A percentile compares a stretch with the other conserved stretches of the same genome.
Conservation (phyloP, 2,329 filamentous ascomycete genomes). For the Xylaria sp. region DNA sequence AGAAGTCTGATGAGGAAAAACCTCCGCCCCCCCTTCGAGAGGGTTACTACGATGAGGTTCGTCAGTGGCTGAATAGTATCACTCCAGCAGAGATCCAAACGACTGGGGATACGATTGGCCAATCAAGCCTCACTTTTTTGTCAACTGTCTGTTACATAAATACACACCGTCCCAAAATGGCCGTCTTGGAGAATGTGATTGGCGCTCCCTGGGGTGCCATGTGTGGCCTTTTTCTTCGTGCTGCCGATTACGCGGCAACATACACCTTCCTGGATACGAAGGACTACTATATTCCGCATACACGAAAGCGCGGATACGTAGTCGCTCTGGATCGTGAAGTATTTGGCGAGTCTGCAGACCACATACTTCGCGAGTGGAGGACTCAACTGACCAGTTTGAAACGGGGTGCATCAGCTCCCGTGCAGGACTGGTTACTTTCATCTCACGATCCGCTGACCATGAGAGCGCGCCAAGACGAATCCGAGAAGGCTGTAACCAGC, state of each 20-base stretch:
- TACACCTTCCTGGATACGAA: conserved; percentile 71
- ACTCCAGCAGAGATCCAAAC: conserved; percentile 58
- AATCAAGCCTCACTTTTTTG: conserved; percentile 73
- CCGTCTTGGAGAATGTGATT: conserved; percentile 78
- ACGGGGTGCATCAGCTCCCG: conserved; percentile 68
- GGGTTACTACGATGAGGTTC: conserved; percentile 32
- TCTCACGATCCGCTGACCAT: conserved; percentile 65
- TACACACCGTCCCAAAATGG: conserved; percentile 66
- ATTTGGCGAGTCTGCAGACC: conserved; percentile 41
- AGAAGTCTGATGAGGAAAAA: not conserved
- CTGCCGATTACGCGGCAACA: conserved; percentile 65
- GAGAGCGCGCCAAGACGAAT: conserved; percentile 60
- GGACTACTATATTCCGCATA: conserved; percentile 78
- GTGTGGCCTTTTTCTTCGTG: conserved; percentile 51
- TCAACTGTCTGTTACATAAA: conserved; percentile 68
- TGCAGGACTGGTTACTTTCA: conserved; percentile 69
- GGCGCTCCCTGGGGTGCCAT: conserved; percentile 68
- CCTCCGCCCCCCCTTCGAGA: conserved; percentile 9
- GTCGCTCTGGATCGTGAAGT: conserved; percentile 61
- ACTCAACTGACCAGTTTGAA: conserved; percentile 57
- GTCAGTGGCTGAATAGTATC: conserved; percentile 28
- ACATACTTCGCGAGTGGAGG: conserved; percentile 55
- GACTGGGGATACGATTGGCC: conserved; percentile 67
- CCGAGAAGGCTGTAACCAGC: conserved; percentile 47
- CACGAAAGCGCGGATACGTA: conserved; percentile 68